Evolutionary conservation across 768 basidiomycete species (phyloP).

Genomic region (Mycena indigotica): DNA sequence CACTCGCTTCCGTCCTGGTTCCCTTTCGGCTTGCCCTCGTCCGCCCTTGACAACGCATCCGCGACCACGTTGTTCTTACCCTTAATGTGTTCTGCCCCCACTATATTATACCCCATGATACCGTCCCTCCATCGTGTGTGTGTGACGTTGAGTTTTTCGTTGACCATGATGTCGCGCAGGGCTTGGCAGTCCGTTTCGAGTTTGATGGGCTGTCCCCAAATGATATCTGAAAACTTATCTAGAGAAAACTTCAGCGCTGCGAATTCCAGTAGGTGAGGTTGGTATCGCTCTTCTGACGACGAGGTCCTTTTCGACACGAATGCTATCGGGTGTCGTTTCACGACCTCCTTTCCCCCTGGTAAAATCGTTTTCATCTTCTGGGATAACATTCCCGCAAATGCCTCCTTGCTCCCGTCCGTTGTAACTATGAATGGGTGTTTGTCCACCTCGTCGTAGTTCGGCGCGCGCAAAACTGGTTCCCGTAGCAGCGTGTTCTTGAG

Average conservation of each 20-base stretch:
- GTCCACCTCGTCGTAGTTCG: conserved; percentile 28
- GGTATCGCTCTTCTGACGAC: conserved; percentile 29
- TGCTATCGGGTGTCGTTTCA: conserved; percentile 30
- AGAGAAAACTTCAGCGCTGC: conserved; percentile 21
- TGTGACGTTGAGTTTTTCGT: conserved; percentile 14
- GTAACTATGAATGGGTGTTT: conserved; percentile 30
- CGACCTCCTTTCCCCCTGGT: conserved; percentile 14
- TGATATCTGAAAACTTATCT: conserved; percentile 24
- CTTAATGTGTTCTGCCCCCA: too few species aligned
- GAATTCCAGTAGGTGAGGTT: conserved; percentile 36
- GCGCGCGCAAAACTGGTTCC: conserved; percentile 24
- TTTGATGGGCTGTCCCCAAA: conserved; percentile 28
- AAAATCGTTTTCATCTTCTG: conserved; percentile 22
- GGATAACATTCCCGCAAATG: conserved; percentile 29
- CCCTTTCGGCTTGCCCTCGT: too few species aligned
- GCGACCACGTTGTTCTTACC: too few species aligned
- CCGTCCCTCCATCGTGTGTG: conserved; percentile 33
- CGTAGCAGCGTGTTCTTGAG: conserved; percentile 27
- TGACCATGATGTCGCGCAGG: conserved; percentile 26
- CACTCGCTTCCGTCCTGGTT: too few species aligned
- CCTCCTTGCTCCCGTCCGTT: conserved; percentile 29
- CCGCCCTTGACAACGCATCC: too few species aligned
- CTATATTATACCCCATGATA: too few species aligned
- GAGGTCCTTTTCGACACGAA: conserved; percentile 40
- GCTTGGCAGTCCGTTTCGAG: conserved; percentile 17